These are phyloP conservation scores for Hebeloma cylindrosporum DNA, from an alignment of 768 basidiomycete species.

Conservation along the genomic window DNA sequence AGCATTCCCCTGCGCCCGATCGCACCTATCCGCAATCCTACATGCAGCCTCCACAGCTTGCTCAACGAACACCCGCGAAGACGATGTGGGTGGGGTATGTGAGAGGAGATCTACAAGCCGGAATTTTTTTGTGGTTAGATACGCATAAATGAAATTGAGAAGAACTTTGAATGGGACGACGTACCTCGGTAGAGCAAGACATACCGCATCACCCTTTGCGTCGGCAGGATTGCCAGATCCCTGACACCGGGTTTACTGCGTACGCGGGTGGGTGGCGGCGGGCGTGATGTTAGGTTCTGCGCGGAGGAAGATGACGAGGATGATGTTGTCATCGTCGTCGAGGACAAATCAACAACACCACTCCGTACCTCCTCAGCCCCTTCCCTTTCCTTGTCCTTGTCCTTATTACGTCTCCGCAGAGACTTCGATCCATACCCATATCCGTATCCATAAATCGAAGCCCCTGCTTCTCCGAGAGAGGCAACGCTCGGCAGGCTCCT, in stretches of 20 bases:
- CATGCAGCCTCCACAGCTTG: constrained; percentile 29
- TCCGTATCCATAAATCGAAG: constrained; percentile 11
- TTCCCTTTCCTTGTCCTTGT: constrained; percentile 6
- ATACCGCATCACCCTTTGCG: constrained; percentile 64
- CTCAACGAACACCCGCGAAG: constrained; percentile 29
- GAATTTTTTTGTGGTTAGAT: constrained; percentile 1
- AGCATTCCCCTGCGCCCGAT: constrained; percentile 27
- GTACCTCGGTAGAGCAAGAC: constrained; percentile 59
- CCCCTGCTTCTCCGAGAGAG: constrained; percentile 15
- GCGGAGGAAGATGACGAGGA: too few species aligned
- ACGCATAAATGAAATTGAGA: constrained; percentile 1
- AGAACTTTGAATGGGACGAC: constrained; percentile 14
- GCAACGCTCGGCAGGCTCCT: constrained; percentile 24
- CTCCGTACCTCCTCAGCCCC: not conserved
- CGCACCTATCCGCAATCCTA: constrained; percentile 26
- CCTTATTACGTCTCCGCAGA: constrained; percentile 10
- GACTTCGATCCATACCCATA: too few species aligned
- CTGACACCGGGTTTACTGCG: not conserved
- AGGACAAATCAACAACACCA: too few species aligned
- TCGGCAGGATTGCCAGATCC: constrained; percentile 66
- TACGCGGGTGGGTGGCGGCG: too few species aligned
- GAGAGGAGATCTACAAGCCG: constrained; percentile 51
- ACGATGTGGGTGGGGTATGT: constrained; percentile 50
- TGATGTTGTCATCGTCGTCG: too few species aligned
- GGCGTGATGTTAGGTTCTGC: too few species aligned